Conservation (phyloP, 306 rosid species). For the Ochetophila trinervis region DNA sequence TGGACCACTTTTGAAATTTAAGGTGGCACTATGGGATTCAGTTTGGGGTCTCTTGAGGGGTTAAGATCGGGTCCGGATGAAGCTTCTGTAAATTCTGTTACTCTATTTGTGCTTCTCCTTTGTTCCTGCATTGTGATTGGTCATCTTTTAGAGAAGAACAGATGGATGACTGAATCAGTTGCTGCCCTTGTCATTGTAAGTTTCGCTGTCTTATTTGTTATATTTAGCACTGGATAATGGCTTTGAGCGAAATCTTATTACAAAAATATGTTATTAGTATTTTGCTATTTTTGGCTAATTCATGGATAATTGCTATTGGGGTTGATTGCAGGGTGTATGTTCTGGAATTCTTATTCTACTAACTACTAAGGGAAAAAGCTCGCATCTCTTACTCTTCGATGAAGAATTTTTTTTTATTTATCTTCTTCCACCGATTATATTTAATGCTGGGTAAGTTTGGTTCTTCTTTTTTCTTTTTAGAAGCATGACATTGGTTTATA, state of each 20-base stretch:
- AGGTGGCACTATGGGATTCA: constrained; percentile 25
- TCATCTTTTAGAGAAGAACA: constrained; percentile 53
- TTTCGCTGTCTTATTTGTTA: constrained; percentile 13
- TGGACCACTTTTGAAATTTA: constrained; percentile 1
- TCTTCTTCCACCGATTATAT: constrained; percentile 73
- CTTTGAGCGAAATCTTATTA: neutral
- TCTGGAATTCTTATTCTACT: constrained; percentile 51
- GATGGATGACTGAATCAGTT: constrained; percentile 58
- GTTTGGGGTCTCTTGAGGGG: constrained; percentile 20
- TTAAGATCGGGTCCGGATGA: constrained; percentile 7
- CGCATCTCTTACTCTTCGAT: constrained; percentile 44
- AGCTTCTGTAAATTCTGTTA: constrained; percentile 35
- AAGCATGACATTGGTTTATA: too few species aligned
- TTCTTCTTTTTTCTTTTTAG: neutral
- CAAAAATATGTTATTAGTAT: neutral
- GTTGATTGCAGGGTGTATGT: constrained; percentile 48
- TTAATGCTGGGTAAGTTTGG: constrained; percentile 69
- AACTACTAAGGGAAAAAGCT: constrained; percentile 42
- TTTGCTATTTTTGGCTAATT: neutral
- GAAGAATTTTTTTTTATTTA: constrained; percentile 62
- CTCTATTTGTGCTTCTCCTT: constrained; percentile 57
- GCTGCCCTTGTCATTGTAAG: constrained; percentile 60
- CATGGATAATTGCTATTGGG: constrained; percentile 12
- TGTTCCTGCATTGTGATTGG: constrained; percentile 50
- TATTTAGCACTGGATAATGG: neutral